phyloP scores from a whole-genome alignment of 1,284 basidiomycete genomes.

The Leccinum solheimii region DNA sequence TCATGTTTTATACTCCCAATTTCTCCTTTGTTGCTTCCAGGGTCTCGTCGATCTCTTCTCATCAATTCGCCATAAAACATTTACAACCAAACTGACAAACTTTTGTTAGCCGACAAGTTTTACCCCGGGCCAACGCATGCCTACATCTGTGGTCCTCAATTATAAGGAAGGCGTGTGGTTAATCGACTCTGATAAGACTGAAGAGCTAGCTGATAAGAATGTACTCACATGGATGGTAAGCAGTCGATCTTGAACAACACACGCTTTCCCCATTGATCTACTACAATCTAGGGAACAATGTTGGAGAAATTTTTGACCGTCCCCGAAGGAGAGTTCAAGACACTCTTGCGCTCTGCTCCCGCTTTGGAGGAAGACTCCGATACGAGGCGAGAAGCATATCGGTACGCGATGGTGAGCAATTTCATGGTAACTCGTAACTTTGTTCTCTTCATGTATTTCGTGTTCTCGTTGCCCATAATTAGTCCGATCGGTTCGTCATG shows the following conservation, averaged over 20 bases:
- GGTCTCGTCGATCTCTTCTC: too few relatives aligned
- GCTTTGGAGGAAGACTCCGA: conserved; percentile 40
- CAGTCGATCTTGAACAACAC: too few relatives aligned
- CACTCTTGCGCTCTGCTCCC: conserved; percentile 52
- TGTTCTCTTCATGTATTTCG: not conserved
- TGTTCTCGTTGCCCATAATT: not conserved
- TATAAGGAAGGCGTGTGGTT: conserved; percentile 72
- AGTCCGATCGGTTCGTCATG: conserved; percentile 84
- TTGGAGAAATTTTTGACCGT: conserved; percentile 89
- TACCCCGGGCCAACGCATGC: conserved; percentile 80
- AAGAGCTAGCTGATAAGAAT: conserved; percentile 58
- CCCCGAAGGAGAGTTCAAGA: conserved; percentile 62
- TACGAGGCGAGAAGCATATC: conserved; percentile 67
- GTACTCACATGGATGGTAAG: conserved; percentile 78
- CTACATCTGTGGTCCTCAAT: conserved; percentile 70
- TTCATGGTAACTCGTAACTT: not conserved
- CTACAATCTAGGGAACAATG: conserved; percentile 71
- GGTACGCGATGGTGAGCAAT: conserved; percentile 71
- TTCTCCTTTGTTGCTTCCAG: not conserved
- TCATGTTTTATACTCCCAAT: not conserved
- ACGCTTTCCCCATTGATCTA: too few relatives aligned
- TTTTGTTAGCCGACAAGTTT: conserved; percentile 58
- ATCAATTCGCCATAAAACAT: not conserved
- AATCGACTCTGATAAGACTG: conserved; percentile 70
- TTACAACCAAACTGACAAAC: conserved; percentile 7